Percentiles rank a stretch among this genome's conserved stretches.
These are phyloP conservation scores for Stachybotrys chlorohalonatus DNA, from an alignment of 2,329 filamentous ascomycete species.

Conservation along the genomic window DNA sequence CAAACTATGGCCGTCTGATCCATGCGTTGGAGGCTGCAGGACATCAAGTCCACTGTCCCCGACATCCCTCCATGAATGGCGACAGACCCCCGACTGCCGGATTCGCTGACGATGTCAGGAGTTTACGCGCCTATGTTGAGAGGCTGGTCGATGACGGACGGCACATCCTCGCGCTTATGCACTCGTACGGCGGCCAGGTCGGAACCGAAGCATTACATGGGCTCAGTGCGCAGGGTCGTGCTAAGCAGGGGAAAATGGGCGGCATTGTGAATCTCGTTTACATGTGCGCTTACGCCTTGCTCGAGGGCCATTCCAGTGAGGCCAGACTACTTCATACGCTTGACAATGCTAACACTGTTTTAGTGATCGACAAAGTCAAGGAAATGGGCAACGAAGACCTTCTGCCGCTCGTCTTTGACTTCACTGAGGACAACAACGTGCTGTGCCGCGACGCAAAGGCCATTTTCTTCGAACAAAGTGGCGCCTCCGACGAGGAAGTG, in stretches of 20 bases:
- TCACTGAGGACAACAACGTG: slow-evolving; percentile 1
- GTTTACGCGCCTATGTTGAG: neutral
- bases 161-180: neutral
- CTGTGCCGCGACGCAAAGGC: neutral
- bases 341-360: neutral
- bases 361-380: slow-evolving; percentile 2
- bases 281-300: neutral
- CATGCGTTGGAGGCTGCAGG: neutral
- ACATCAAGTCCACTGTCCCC: slow-evolving; percentile 1
- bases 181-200: slow-evolving; percentile 1
- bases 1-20: neutral
- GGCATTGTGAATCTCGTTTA: neutral
- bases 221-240: neutral
- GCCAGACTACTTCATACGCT: neutral
- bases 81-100: neutral
- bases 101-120: neutral
- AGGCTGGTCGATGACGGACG: neutral
- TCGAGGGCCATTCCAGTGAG: neutral
- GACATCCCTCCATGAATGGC: neutral
- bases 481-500: neutral
- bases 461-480: neutral
- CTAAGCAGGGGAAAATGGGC: neutral
- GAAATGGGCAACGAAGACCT: slow-evolving; percentile 2
- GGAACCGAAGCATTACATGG: neutral
- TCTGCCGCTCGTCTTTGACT: slow-evolving; percentile 2